Conservation (phyloP, 1,284 basidiomycete species). For the Puccinia horiana region DNA sequence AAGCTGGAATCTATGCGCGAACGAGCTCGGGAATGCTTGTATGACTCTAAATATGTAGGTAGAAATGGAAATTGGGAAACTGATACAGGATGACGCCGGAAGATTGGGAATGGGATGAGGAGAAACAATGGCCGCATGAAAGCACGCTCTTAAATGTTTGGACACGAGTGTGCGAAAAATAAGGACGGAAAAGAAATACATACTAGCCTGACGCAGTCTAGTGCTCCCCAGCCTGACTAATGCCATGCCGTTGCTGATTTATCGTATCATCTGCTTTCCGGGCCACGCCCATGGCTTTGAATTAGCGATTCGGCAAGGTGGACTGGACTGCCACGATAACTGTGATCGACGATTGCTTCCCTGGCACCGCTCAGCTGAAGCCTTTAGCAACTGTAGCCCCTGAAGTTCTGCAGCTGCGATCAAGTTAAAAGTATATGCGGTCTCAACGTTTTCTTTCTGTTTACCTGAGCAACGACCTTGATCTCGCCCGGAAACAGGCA, state of each 20-base stretch:
- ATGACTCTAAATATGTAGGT: background rate
- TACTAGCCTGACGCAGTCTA: background rate
- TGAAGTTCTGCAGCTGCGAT: background rate
- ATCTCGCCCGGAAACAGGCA: no score
- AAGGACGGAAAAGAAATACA: background rate
- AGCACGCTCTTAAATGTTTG: background rate
- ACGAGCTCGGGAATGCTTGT: background rate
- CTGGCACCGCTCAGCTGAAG: background rate
- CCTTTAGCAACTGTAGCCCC: background rate
- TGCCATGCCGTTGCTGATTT: background rate
- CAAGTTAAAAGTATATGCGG: no score
- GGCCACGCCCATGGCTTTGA: background rate
- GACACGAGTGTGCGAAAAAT: background rate
- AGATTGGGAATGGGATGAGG: background rate
- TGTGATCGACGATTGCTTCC: background rate
- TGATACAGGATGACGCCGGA: background rate
- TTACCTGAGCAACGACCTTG: no score
- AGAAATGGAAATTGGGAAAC: slow-evolving; percentile 1
- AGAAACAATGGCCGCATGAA: background rate
- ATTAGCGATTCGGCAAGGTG: background rate
- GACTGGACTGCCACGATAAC: background rate
- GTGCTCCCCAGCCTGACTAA: background rate
- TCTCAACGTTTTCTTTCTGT: no score
- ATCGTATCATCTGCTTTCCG: background rate
- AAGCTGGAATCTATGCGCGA: background rate